Evolutionary conservation across 495 filamentous ascomycete genomes (phyloP).

Genomic region (Polyplosphaeria fusca): DNA sequence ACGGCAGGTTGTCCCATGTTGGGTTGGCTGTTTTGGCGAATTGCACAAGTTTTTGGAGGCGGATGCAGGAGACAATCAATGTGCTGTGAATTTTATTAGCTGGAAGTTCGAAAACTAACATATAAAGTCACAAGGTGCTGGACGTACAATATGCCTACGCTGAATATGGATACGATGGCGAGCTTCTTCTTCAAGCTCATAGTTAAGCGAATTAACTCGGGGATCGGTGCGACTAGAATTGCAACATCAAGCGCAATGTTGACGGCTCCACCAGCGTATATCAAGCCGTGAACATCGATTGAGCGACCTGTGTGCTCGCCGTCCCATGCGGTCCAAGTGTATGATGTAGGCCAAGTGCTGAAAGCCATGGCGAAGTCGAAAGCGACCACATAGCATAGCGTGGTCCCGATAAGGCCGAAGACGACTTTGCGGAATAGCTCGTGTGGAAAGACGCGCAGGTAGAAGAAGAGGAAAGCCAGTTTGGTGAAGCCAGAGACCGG

Average conservation of each 20-base stretch:
- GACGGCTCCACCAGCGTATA: slow-evolving; percentile 3
- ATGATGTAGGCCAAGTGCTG: slow-evolving; percentile 41
- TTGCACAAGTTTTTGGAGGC: background rate
- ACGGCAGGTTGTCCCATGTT: slow-evolving; percentile 7
- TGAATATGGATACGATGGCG: slow-evolving; percentile 9
- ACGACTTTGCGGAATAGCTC: slow-evolving; percentile 32
- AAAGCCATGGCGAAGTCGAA: slow-evolving; percentile 40
- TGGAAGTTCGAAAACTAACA: background rate
- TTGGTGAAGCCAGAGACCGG: slow-evolving; percentile 41
- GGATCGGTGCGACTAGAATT: slow-evolving; percentile 1
- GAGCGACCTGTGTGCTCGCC: slow-evolving; percentile 22
- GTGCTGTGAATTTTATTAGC: background rate
- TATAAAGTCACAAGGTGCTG: background rate
- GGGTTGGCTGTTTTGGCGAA: slow-evolving; percentile 2
- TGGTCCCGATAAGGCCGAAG: slow-evolving; percentile 35
- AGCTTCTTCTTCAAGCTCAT: slow-evolving; percentile 12
- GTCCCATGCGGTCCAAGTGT: slow-evolving; percentile 39
- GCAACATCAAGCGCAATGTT: slow-evolving; percentile 5
- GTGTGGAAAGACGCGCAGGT: slow-evolving; percentile 39
- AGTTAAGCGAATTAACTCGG: background rate
- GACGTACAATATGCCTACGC: slow-evolving; percentile 7
- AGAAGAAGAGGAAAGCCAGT: slow-evolving; percentile 45
- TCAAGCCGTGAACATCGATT: background rate
- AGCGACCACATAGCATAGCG: slow-evolving; percentile 37
- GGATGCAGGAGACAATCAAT: slow-evolving; percentile 5